Evolutionary conservation across 176 grass and related monocot genomes (phyloP).

Genomic region (Secale cereale): DNA sequence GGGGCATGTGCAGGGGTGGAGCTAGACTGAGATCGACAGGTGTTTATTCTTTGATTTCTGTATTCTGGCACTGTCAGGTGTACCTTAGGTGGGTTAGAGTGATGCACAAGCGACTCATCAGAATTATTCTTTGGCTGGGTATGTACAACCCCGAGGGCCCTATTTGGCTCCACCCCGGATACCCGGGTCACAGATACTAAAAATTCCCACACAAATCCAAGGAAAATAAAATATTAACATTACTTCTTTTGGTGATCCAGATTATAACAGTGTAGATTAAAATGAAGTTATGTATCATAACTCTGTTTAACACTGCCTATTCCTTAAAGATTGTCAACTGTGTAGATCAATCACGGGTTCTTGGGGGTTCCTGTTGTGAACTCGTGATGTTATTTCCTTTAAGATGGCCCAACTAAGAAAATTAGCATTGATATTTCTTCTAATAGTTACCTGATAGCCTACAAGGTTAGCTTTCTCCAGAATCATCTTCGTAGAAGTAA

Average conservation of each 20-base stretch:
- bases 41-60: too few species aligned
- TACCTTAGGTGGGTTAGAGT: too few species aligned
- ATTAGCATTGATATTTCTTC: not conserved
- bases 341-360: not conserved
- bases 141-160: too few species aligned
- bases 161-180: not conserved
- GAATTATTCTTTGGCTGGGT: too few species aligned
- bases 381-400: not conserved
- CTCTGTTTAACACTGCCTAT: not conserved
- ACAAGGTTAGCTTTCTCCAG: slow-evolving; percentile 75
- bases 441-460: slow-evolving; percentile 82
- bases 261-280: too few species aligned
- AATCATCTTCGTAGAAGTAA: slow-evolving; percentile 58
- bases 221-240: not conserved
- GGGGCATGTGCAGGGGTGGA: not conserved
- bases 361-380: not conserved
- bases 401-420: slow-evolving; percentile 1
- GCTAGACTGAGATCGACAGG: too few species aligned
- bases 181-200: too few species aligned
- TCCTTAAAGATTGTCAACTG: not conserved
- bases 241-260: too few species aligned
- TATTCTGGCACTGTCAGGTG: too few species aligned
- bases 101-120: too few species aligned
- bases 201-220: not conserved
- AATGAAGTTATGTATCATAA: not conserved